Evolutionary conservation across 1,284 basidiomycete species (phyloP).

Genomic region (Ceratobasidium theobromae): DNA sequence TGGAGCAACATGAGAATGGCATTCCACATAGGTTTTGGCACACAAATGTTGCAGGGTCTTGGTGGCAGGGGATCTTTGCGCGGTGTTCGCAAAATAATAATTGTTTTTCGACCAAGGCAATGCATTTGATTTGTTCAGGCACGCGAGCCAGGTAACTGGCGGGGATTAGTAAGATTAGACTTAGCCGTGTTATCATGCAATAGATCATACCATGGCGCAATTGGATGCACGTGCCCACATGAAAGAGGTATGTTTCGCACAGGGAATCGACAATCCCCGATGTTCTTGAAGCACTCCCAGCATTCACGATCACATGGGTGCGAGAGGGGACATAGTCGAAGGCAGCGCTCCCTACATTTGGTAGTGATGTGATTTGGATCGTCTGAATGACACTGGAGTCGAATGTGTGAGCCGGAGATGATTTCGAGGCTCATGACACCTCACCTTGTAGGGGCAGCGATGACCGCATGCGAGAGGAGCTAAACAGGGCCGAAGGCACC

Average conservation of each 20-base stretch:
- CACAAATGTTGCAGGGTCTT: slow-evolving; percentile 45
- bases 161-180: background rate
- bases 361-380: slow-evolving; percentile 56
- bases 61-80: slow-evolving; percentile 50
- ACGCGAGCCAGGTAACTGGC: slow-evolving; percentile 53
- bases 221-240: slow-evolving; percentile 58
- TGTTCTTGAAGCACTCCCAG: slow-evolving; percentile 51
- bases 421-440: background rate
- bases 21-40: slow-evolving; percentile 53
- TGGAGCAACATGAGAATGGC: slow-evolving; percentile 56
- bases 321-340: slow-evolving; percentile 53
- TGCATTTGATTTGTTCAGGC: slow-evolving; percentile 52
- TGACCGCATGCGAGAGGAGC: slow-evolving; percentile 68
- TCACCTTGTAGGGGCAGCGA: slow-evolving; percentile 63
- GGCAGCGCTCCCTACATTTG: slow-evolving; percentile 55
- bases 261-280: slow-evolving; percentile 59
- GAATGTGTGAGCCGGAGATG: no score
- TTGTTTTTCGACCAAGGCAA: slow-evolving; percentile 48
- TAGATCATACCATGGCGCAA: slow-evolving; percentile 56
- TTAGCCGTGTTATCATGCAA: slow-evolving; percentile 2
- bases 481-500: slow-evolving; percentile 61
- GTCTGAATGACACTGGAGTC: slow-evolving; percentile 64
- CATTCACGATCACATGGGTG: slow-evolving; percentile 59
- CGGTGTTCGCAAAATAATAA: slow-evolving; percentile 62
- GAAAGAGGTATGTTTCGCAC: slow-evolving; percentile 55